Base-by-base conservation (phyloP, 2,329 filamentous ascomycete genomes). In the Magnaporthales sp. region DNA sequence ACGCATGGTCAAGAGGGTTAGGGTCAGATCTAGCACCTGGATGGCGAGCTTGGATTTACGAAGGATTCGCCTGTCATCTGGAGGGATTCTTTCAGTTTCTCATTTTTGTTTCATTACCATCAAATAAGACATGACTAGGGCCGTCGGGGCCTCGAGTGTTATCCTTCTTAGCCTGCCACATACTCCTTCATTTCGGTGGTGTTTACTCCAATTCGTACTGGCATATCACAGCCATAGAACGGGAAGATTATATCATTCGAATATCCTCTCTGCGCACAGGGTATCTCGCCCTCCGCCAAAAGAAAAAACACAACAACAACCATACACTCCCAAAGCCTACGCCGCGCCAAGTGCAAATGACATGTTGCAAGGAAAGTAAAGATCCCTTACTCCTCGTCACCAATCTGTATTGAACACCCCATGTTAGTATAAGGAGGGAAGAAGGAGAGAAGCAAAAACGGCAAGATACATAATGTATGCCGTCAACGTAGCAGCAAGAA, bases 381-480 rank as follows among this genome's bases (percentile, higher is more conserved):
- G n/a, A 61, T n/a, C 15, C 8, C 62, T 73, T 75, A 78, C 72
- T 78, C 76, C 63, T 78, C 76, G 66, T 78, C 76, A 62, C 76
- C 77, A 69, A 78, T 78, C 77, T 78, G 61, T 64, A 1, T n/a
- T 29, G 46, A 38, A 15, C 64, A 4, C 15, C 9, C 8, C 13
- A 13, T 2, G 68, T 73, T 69, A 74, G 72, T 62, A 31, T 26
- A 30, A 19, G 58, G 8, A 29, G 4, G 54, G 13, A 15, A 61
- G 4, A 15, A 56, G 2, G 6, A 27, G 11, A 13, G 19, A 26
- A 30, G 11, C 6, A 2, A n/a, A 4, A 13, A 9, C 4, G 31
- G 13, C 10, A 32, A 63, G 22, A 62, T n/a, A n/a, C 10, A 26
- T 5, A n/a, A 51, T 7, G 11, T 9, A 3, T 24, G 26, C 19